Conservation (phyloP, 2,329 filamentous ascomycete species). For the Epichloe amarillans region DNA sequence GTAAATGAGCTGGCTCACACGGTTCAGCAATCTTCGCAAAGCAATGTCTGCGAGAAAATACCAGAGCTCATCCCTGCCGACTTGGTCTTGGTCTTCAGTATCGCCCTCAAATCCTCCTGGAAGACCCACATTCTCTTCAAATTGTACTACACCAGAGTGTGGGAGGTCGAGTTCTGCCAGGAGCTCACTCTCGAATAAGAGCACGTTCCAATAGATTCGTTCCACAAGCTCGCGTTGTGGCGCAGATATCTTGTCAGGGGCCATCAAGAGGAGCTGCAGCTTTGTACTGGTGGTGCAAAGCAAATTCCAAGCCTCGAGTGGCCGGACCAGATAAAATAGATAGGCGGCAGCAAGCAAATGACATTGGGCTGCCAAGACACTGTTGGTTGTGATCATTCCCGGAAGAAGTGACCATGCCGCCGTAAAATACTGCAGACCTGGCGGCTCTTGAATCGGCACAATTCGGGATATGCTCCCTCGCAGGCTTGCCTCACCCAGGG, state of each 20-base stretch:
- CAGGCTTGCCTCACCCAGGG: conserved; percentile 63
- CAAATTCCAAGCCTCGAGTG: conserved; percentile 71
- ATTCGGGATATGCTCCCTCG: conserved; percentile 65
- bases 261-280: conserved; percentile 63
- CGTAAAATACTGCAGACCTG: conserved; percentile 67
- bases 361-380: conserved; percentile 65
- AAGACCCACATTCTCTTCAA: conserved; percentile 67
- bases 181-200: conserved; percentile 70
- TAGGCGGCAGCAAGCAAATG: conserved; percentile 72
- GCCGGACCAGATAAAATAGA: conserved; percentile 68
- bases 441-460: conserved; percentile 54
- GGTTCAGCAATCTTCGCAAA: conserved; percentile 60
- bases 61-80: conserved; percentile 67
- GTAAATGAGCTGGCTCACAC: conserved; percentile 69
- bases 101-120: conserved; percentile 69
- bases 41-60: conserved; percentile 79
- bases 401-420: conserved; percentile 69
- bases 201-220: conserved; percentile 72
- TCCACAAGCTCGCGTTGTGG: conserved; percentile 61
- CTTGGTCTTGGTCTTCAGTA: conserved; percentile 36
- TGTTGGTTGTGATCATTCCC: conserved; percentile 67
- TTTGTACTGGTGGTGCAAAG: conserved; percentile 72
- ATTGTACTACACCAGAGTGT: conserved; percentile 70
- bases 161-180: conserved; percentile 69
- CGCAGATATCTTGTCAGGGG: conserved; percentile 55